phyloP scores from a whole-genome alignment of 1,284 basidiomycete genomes.

The Ganoderma resinaceum region DNA sequence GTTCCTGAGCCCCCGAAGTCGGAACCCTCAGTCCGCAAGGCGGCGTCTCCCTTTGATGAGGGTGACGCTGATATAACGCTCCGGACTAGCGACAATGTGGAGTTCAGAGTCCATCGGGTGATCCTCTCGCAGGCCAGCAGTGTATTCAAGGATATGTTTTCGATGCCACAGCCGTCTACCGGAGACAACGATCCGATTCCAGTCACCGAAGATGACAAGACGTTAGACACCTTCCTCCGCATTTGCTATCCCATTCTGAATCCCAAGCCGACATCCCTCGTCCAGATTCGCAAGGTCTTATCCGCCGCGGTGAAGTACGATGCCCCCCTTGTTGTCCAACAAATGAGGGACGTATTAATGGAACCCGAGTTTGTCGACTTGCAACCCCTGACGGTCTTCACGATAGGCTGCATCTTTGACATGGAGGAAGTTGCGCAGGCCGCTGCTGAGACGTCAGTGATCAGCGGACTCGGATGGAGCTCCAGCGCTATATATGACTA shows the following conservation, averaged over 20 bases:
- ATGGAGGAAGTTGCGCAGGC: constrained; percentile 12
- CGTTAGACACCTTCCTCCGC: constrained; percentile 57
- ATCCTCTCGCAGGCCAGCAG: constrained; percentile 30
- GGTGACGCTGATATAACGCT: constrained; percentile 47
- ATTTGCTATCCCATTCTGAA: constrained; percentile 37
- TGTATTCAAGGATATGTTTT: constrained; percentile 27
- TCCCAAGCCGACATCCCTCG: constrained; percentile 11
- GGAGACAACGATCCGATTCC: not conserved
- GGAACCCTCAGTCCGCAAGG: not conserved
- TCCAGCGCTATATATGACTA: not conserved
- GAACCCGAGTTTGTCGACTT: constrained; percentile 30
- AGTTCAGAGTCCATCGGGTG: constrained; percentile 33
- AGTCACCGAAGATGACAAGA: constrained; percentile 49
- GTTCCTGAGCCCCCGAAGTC: not conserved
- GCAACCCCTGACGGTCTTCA: constrained; percentile 42
- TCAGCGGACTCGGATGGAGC: too few species aligned
- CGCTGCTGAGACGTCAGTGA: not conserved
- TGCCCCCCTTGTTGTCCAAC: not conserved
- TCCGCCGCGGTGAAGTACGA: constrained; percentile 44
- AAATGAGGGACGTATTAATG: not conserved
- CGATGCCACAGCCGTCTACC: constrained; percentile 16
- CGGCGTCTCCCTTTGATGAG: not conserved
- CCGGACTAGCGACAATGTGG: constrained; percentile 47
- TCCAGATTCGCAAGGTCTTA: constrained; percentile 35
- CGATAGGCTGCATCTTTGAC: constrained; percentile 35